A percentile compares a stretch with the other conserved stretches of the same genome.
Conservation (phyloP, 164 flowering plant species). For the Paratinospora sagittata region DNA sequence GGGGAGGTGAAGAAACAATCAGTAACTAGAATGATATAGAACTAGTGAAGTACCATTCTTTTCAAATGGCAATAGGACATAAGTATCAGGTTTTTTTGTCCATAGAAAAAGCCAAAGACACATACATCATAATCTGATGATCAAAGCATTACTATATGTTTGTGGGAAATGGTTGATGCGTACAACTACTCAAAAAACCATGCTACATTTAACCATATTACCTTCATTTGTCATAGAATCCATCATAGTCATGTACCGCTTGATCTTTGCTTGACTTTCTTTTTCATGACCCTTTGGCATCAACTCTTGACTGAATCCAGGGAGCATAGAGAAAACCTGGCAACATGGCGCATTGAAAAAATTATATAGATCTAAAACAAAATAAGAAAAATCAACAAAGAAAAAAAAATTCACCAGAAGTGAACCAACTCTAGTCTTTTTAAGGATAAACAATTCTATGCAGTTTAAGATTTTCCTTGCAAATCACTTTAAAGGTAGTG, state of each 20-base stretch:
- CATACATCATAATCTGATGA: too few relatives aligned
- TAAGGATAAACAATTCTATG: too few relatives aligned
- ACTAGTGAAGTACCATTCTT: not conserved
- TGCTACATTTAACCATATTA: constrained; percentile 6
- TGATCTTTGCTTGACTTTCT: constrained; percentile 92
- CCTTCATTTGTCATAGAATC: constrained; percentile 99
- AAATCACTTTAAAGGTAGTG: not conserved
- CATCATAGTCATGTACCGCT: constrained; percentile 99
- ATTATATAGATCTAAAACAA: too few relatives aligned
- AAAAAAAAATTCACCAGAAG: too few relatives aligned
- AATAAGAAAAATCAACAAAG: too few relatives aligned
- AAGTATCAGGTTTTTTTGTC: not conserved
- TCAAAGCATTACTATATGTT: not conserved
- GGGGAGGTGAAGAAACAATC: not conserved
- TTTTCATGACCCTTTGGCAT: constrained; percentile 97
- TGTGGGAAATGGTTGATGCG: not conserved
- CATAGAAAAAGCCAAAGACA: not conserved
- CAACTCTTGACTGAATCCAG: constrained; percentile 83
- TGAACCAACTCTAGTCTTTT: too few relatives aligned
- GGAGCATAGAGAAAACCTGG: constrained; percentile 74
- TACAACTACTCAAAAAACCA: not conserved
- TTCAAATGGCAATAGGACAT: not conserved
- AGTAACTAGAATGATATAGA: not conserved
- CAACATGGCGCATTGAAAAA: too few relatives aligned
- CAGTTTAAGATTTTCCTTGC: not conserved